Base-by-base conservation (phyloP, 1,284 basidiomycete species). In the Rhodotorula sp. region DNA sequence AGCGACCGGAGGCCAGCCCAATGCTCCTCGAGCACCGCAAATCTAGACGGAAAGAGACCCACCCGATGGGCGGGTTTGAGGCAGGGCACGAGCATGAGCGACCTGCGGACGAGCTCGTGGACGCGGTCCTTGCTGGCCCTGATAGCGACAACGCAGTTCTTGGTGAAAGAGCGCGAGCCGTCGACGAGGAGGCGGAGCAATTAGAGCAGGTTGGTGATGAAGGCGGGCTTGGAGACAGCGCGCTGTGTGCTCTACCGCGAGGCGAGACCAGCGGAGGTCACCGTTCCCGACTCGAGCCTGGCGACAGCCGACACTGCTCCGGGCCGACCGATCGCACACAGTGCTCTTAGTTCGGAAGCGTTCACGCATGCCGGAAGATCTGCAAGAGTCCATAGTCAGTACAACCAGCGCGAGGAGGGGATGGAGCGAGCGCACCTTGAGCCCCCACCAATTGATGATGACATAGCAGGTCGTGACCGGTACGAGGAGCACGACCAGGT, bases 161-260 rank as follows among this genome's bases (percentile, higher is more conserved):
- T 93, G 74, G 93, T 97, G 84, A 99, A 97, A 60, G 91, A 95
- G 63, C 91, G 89, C 48, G 91, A 87, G 61, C 88, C 97, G 83
- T 99, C 97, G 66, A 93, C 88, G 61, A 99, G 85, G 64, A 99
- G 84, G 34, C 96, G 89, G 81, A 99, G 95, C 80, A 92, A 95
- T 82, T 96, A 93, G 69, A 99, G 85, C 54, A 99, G 90, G 82
- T 98, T 99, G 85, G 95, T 97, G 84, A 96, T 94, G 77, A 99
- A 90, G 74, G 99, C 93, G 57, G 97, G 97, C 85, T 99, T 99
- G 88, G 98, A 99, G 44, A 99, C 97, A 83, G 99, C 99, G 79
- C 97, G 84, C 91, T 93, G 77, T 34, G 3, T 34, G 34, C 34
- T 34, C 34, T 34, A 34, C 34, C 5, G 34, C 34, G 34, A 34